phyloP scores from a whole-genome alignment of 2,329 filamentous ascomycete genomes.

The Penicillium verrucosum region DNA sequence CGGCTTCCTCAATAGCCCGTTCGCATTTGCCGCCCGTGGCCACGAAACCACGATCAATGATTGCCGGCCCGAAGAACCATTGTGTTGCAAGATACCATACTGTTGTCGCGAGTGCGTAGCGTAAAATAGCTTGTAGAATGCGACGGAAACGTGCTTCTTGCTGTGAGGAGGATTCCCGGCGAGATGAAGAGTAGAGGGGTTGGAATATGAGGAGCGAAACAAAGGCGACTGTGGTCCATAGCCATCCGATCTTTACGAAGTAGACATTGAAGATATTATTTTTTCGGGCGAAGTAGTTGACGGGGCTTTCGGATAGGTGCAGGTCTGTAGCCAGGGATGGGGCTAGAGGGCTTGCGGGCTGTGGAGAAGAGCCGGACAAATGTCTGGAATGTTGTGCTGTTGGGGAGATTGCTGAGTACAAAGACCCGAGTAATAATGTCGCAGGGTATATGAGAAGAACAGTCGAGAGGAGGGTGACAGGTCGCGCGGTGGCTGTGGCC shows the following conservation, averaged over 20 bases:
- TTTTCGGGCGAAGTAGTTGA: constrained; percentile 86
- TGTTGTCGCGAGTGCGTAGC: constrained; percentile 69
- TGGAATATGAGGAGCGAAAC: constrained; percentile 67
- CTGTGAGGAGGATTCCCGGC: constrained; percentile 23
- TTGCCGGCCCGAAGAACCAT: constrained; percentile 89
- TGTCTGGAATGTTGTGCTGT: constrained; percentile 51
- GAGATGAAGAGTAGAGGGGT: constrained; percentile 52
- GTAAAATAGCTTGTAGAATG: constrained; percentile 57
- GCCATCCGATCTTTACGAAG: constrained; percentile 95
- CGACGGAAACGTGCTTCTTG: constrained; percentile 39
- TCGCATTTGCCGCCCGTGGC: constrained; percentile 84
- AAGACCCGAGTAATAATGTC: constrained; percentile 74
- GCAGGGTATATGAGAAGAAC: constrained; percentile 70
- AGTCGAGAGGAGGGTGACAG: constrained; percentile 52
- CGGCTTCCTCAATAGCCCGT: constrained; percentile 50
- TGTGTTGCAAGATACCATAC: constrained; percentile 89
- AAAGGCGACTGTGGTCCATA: constrained; percentile 80
- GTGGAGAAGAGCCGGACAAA: constrained; percentile 15
- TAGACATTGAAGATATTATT: constrained; percentile 86
- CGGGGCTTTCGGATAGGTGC: constrained; percentile 28
- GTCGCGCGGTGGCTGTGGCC: constrained; percentile 15
- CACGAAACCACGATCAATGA: constrained; percentile 88
- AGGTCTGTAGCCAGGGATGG: constrained; percentile 32
- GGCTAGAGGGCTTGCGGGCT: constrained; percentile 56
- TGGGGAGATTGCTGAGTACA: constrained; percentile 77